Percentiles rank a stretch among this genome's conserved stretches.
Conservation (phyloP, 371 early-diverging fungal species). For the Mortierella sp. region DNA sequence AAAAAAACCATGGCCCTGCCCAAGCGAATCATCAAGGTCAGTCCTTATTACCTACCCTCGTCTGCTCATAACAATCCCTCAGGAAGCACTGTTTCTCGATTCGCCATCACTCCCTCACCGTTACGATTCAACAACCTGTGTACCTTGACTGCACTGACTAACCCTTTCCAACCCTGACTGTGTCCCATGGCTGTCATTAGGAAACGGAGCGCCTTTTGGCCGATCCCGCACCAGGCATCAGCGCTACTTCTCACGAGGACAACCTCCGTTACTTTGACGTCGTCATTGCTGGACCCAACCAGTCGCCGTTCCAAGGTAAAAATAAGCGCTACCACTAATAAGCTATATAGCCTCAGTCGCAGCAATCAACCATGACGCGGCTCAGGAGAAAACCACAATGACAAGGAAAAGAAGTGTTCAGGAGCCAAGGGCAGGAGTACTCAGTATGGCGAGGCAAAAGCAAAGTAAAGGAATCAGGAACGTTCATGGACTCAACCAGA, state of each 20-base stretch:
- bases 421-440: too few species aligned
- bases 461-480: too few species aligned
- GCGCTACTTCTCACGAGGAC: constrained; percentile 92
- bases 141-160: background rate
- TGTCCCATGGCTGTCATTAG: constrained; percentile 59
- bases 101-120: background rate
- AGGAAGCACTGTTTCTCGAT: background rate
- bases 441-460: too few species aligned
- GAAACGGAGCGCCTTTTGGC: constrained; percentile 95
- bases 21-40: constrained; percentile 86
- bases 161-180: background rate
- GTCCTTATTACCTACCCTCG: background rate
- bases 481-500: too few species aligned
- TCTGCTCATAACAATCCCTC: background rate
- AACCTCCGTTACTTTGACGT: constrained; percentile 99
- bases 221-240: constrained; percentile 98
- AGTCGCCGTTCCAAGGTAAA: constrained; percentile 98
- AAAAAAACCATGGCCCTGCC: constrained; percentile 71
- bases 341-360: too few species aligned
- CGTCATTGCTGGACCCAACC: constrained; percentile 94
- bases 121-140: background rate
- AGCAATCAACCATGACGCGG: background rate
- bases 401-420: too few species aligned
- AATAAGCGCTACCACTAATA: too few species aligned
- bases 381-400: too few species aligned